Conservation (phyloP, 129 eudicot species). For the Heracleum sosnowskyi region DNA sequence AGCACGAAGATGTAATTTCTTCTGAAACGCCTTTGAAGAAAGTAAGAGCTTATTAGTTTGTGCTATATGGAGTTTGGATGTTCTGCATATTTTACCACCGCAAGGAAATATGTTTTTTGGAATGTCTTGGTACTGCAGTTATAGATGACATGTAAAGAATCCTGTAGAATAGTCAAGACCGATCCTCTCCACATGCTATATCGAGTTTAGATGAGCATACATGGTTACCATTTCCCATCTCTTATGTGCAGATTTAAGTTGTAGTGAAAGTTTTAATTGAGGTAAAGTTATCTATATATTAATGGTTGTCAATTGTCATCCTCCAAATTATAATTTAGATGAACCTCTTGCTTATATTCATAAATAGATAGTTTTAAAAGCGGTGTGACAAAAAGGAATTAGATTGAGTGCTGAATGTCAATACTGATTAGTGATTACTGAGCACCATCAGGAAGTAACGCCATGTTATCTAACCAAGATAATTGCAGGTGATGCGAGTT, state of each 20-base stretch:
- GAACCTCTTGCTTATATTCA: neutral
- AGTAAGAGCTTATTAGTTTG: slow-evolving; percentile 15
- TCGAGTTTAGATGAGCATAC: neutral
- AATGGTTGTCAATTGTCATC: neutral
- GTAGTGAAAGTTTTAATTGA: neutral
- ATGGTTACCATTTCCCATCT: neutral
- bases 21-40: slow-evolving; percentile 18
- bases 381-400: neutral
- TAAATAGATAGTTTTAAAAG: neutral
- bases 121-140: neutral
- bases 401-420: neutral
- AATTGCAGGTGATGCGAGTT: too few species aligned
- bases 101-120: neutral
- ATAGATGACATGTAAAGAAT: neutral
- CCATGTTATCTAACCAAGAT: too few species aligned
- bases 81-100: neutral
- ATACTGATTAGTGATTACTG: too few species aligned
- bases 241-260: neutral
- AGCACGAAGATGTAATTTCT: slow-evolving; percentile 13
- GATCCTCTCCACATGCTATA: neutral
- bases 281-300: neutral
- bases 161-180: neutral
- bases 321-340: neutral
- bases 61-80: neutral
- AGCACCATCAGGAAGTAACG: too few species aligned